Base-by-base conservation (phyloP, 192 early-diverging fungal genomes). In the Allomyces javanicus region DNA sequence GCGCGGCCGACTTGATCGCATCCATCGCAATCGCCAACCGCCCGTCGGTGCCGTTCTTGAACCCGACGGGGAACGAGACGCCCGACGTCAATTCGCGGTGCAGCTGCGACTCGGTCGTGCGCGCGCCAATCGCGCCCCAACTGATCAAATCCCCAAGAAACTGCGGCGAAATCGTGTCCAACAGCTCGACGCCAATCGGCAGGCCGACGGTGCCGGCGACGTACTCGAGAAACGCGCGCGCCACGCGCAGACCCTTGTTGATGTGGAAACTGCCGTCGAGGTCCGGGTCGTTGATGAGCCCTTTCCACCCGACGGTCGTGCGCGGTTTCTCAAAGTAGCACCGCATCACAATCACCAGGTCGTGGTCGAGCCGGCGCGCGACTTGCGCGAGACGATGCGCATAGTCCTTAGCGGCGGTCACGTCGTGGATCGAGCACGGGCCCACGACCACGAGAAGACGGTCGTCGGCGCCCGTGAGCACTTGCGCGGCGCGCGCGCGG, bases 291-390 rank as follows among this genome's bases (percentile, higher is more conserved):
- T 88, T 88, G 72, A 90, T 96, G 44, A 96, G 78, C 25, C 93
- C 94, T 74, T 95, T 95, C 93, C 93, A 97, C 21, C 92, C 92
- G 12, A 91, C 82, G 19, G 86, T 89, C 12, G 86, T 87, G 66
- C 87, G 77, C 10, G 89, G 89, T 74, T 91, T 91, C 73, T 89
- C 88, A 78, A 91, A 91, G 79, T 91, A 91, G 55, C 87, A 85
- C 64, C 89, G 79, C 89, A 91, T 91, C 27, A 91, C 72, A 27
- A 91, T 84, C 24, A 76, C 78, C 72, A 91, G 71, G 63, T 91
- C 88, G 25, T 81, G 77, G 33, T 68, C 66, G 3, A 75, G 77
- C 24, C 73, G 70, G 10, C 83, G 75, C 23, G 81, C 76, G 68
- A 85, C 85, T 10, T 69, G 80, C 68, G 75, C 79, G 44, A 89